These are phyloP conservation scores for Naganishia vaughanmartiniae DNA, from an alignment of 768 basidiomycete genomes.

Conservation along the genomic window DNA sequence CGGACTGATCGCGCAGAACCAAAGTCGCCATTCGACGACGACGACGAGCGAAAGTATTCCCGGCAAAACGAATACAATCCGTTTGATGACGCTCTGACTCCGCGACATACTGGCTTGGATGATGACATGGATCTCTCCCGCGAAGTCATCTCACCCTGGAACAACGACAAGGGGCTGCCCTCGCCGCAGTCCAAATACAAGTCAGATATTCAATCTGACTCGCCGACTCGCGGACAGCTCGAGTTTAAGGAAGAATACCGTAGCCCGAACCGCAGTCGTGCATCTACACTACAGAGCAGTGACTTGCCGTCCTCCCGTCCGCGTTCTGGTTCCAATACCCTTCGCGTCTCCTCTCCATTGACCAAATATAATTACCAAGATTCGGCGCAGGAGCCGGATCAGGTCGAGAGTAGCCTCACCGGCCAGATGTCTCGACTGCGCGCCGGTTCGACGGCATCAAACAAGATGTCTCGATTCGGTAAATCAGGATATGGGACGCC, in stretches of 20 bases:
- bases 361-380: slow-evolving; percentile 13
- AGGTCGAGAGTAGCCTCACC: neutral
- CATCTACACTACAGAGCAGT: slow-evolving; percentile 13
- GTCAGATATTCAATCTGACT: neutral
- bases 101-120: slow-evolving; percentile 10
- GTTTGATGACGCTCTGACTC: slow-evolving; percentile 16
- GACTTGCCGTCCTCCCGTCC: slow-evolving; percentile 14
- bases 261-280: slow-evolving; percentile 16
- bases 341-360: slow-evolving; percentile 22
- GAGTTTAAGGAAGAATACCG: slow-evolving; percentile 21
- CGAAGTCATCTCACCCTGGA: slow-evolving; percentile 33
- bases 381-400: neutral
- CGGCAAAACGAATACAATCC: slow-evolving; percentile 26
- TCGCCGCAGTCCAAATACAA: slow-evolving; percentile 28
- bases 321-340: slow-evolving; percentile 8
- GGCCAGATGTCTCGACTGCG: slow-evolving; percentile 19
- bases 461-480: slow-evolving; percentile 1
- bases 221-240: neutral
- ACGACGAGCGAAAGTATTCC: slow-evolving; percentile 14
- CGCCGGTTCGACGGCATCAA: slow-evolving; percentile 10
- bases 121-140: slow-evolving; percentile 32
- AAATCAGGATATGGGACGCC: neutral
- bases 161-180: slow-evolving; percentile 32
- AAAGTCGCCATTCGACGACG: slow-evolving; percentile 11
- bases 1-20: neutral